These are phyloP conservation scores for Eucalyptus microcorys DNA, from an alignment of 345 rosid genomes.

Conservation along the genomic window DNA sequence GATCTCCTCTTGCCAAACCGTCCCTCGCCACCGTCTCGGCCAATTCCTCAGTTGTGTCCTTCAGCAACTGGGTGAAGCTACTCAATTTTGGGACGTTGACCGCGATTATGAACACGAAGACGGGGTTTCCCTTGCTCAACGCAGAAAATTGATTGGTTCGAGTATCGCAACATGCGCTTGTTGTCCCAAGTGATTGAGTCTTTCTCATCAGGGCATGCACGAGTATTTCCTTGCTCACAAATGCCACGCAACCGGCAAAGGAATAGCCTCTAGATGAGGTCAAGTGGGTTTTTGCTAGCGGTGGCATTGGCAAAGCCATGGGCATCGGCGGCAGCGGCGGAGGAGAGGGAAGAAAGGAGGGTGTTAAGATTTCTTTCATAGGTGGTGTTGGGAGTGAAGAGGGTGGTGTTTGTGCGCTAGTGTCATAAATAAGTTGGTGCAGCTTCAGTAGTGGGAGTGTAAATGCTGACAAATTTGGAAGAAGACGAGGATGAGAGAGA, in stretches of 20 bases:
- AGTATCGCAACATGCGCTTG: conserved; percentile 9
- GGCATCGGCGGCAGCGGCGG: neutral
- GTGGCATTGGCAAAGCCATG: neutral
- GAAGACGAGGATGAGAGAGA: neutral
- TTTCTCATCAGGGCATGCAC: neutral
- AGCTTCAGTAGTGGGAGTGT: neutral
- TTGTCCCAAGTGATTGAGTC: conserved; percentile 9
- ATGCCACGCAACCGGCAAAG: conserved; percentile 10
- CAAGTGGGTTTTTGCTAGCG: neutral
- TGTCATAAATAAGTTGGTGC: neutral
- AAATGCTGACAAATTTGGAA: neutral
- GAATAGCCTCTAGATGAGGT: conserved; percentile 7
- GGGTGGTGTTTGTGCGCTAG: neutral
- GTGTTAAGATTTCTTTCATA: neutral
- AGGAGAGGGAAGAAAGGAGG: neutral
- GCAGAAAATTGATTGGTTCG: neutral
- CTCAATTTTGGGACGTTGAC: neutral
- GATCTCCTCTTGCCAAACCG: conserved; percentile 15
- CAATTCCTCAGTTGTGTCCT: neutral
- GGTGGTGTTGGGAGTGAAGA: neutral
- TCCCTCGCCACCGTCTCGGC: neutral
- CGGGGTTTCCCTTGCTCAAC: neutral
- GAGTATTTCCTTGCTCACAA: neutral
- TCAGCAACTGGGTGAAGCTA: neutral
- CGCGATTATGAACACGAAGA: neutral